Base-by-base conservation (phyloP, 2,329 filamentous ascomycete species). In the Diaporthe sp. region DNA sequence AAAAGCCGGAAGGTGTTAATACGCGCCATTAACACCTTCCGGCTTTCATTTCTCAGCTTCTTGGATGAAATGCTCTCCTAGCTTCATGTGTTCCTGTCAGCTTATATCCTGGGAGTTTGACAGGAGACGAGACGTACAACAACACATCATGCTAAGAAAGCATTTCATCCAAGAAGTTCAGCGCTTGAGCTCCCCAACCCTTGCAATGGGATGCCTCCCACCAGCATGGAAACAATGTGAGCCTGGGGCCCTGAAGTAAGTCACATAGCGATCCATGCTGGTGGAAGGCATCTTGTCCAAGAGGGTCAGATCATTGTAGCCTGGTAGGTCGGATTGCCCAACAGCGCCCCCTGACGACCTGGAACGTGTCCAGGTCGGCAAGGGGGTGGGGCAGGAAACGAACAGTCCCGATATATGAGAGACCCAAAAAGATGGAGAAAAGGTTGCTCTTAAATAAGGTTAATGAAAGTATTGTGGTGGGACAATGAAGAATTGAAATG, bases 371-470 rank as follows among this genome's bases (percentile, higher is more conserved):
- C n/a, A 53, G 49, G 49, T 25, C n/a, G 49, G 4, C 49, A 28
- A 13, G 49, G 49, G 13, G 10, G n/a, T 12, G 49, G 49, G 22
- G 12, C 22, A 6, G 49, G 49, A 53, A 53, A 25, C 49, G 10
- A 25, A 12, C n/a, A 22, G 12, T 25, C 49, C 49, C n/a, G 3
- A 12, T 10, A 10, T 22, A n/a, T 12, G 22, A 51, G 4, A 53
- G 49, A 53, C n/a, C 10, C 2, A 53, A 3, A 12, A 25, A 7
- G 1, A 25, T 8, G n/a, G 0, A 7, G 46, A 28, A 25, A n/a
- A 53, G 1, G 5, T 7, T 1, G 1, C 2, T 13, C 10, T 12
- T 3, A 53, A 25, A 6, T 10, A 25, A 0, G 1, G 49, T 28
- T 25, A 13, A 53, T 0, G 42, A 53, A 25, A 13, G 49, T 25